Conservation (phyloP, 164 flowering plant genomes). For the Stephania yunnanensis region DNA sequence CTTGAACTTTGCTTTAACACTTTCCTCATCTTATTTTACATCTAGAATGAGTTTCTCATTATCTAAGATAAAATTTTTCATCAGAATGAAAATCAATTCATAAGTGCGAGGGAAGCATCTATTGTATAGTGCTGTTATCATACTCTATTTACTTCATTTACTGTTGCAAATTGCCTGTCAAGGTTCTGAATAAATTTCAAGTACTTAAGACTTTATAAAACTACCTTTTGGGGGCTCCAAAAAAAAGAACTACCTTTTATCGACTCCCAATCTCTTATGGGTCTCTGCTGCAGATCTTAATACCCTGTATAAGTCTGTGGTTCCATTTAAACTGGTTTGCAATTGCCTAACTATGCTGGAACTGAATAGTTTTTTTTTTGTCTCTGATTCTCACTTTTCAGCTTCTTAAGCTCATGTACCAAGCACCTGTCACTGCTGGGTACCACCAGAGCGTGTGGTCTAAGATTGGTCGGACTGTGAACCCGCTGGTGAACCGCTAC, state of each 20-base stretch:
- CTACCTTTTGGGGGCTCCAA: too few species aligned
- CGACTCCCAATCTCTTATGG: too few species aligned
- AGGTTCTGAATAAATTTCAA: neutral
- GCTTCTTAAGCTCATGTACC: constrained; percentile 95
- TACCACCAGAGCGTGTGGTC: constrained; percentile 93
- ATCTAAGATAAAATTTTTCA: too few species aligned
- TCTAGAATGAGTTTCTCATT: too few species aligned
- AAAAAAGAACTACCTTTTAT: too few species aligned
- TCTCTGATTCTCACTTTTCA: constrained; percentile 23
- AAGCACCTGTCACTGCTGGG: constrained; percentile 84
- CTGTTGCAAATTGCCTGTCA: neutral
- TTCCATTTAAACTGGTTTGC: neutral
- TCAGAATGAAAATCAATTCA: neutral
- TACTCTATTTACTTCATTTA: too few species aligned
- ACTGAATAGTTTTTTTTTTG: neutral
- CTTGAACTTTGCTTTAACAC: too few species aligned
- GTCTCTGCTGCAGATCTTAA: too few species aligned
- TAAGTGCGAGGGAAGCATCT: neutral
- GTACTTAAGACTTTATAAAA: too few species aligned
- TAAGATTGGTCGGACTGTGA: constrained; percentile 64
- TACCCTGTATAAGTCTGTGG: neutral
- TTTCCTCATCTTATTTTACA: too few species aligned
- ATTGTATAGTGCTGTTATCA: too few species aligned
- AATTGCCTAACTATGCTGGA: neutral
- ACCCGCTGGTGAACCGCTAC: constrained; percentile 59